Conservation (phyloP, 2,329 filamentous ascomycete species). For the Bipolaris zeicola region DNA sequence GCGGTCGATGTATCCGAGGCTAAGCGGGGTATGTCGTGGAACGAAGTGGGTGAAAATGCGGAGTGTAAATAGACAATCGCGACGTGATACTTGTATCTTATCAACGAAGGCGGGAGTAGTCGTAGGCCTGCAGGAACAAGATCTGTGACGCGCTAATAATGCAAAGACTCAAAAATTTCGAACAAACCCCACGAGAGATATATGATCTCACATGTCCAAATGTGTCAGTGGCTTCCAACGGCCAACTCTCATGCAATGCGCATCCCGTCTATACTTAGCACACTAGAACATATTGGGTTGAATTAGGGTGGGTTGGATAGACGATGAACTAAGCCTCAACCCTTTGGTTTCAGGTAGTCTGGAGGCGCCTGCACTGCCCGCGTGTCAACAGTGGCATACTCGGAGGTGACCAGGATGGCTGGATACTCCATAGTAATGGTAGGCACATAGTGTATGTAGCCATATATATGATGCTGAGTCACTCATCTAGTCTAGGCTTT, state of each 20-base stretch:
- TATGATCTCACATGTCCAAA: constrained; percentile 35
- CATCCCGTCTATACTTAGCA: constrained; percentile 48
- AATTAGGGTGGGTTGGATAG: constrained; percentile 37
- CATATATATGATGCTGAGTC: constrained; percentile 23
- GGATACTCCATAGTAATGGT: constrained; percentile 28
- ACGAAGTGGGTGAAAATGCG: constrained; percentile 20
- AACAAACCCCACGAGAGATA: constrained; percentile 46
- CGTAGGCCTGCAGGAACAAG: constrained; percentile 34
- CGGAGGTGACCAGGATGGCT: constrained; percentile 26
- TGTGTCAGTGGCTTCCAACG: constrained; percentile 38
- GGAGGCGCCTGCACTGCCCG: constrained; percentile 24
- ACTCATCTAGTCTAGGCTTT: constrained; percentile 20
- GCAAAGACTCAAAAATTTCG: constrained; percentile 40
- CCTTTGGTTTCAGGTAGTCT: constrained; percentile 34
- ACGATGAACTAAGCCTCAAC: constrained; percentile 36
- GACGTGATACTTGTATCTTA: constrained; percentile 33
- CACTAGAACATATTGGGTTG: constrained; percentile 15
- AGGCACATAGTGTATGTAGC: constrained; percentile 37
- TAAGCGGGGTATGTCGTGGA: constrained; percentile 8
- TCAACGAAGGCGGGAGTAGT: constrained; percentile 18
- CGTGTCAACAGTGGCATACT: constrained; percentile 22
- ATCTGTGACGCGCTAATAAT: constrained; percentile 36
- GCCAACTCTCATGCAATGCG: constrained; percentile 36
- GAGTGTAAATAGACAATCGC: constrained; percentile 20
- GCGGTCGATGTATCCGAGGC: constrained; percentile 29